phyloP scores from a whole-genome alignment of 441 rosid genomes.

The Biscutella laevigata region DNA sequence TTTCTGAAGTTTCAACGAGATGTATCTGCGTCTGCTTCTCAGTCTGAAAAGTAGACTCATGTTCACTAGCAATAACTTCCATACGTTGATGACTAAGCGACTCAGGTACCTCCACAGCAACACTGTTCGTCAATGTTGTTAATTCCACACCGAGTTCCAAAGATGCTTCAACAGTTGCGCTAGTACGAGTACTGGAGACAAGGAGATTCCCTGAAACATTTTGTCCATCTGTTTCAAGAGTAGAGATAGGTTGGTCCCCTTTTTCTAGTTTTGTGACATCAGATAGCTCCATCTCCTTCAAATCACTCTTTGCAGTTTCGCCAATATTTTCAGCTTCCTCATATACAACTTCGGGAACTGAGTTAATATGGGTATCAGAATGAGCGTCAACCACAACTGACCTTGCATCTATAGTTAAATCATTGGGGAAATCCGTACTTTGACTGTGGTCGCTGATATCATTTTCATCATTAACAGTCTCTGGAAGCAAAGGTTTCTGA shows the following conservation, averaged over 20 bases:
- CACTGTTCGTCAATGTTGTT: constrained; percentile 11
- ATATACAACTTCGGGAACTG: constrained; percentile 23
- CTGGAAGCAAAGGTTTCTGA: constrained; percentile 27
- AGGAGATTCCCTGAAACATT: constrained; percentile 26
- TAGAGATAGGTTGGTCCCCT: constrained; percentile 22
- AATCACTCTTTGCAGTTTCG: constrained; percentile 18
- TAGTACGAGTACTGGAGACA: constrained; percentile 21
- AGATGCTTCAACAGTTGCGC: constrained; percentile 19
- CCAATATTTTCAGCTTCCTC: constrained; percentile 26
- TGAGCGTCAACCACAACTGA: constrained; percentile 25
- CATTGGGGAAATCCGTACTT: constrained; percentile 15
- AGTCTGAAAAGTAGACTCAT: constrained; percentile 25
- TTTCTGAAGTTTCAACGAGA: constrained; percentile 22
- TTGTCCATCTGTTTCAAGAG: constrained; percentile 19
- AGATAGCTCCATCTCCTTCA: constrained; percentile 26
- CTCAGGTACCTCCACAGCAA: constrained; percentile 19
- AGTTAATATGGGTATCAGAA: constrained; percentile 17
- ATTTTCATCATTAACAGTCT: constrained; percentile 13
- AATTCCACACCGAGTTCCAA: constrained; percentile 23
- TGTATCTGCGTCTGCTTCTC: constrained; percentile 30
- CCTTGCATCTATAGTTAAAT: constrained; percentile 24
- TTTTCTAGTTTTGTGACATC: constrained; percentile 30
- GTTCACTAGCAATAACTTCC: constrained; percentile 19
- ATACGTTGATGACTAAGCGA: constrained; percentile 21
- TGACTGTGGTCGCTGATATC: constrained; percentile 26